Evolutionary conservation across 345 rosid genomes (phyloP), one percentile per base, ranked within the genome.

Genomic region (Populus euphratica): DNA sequence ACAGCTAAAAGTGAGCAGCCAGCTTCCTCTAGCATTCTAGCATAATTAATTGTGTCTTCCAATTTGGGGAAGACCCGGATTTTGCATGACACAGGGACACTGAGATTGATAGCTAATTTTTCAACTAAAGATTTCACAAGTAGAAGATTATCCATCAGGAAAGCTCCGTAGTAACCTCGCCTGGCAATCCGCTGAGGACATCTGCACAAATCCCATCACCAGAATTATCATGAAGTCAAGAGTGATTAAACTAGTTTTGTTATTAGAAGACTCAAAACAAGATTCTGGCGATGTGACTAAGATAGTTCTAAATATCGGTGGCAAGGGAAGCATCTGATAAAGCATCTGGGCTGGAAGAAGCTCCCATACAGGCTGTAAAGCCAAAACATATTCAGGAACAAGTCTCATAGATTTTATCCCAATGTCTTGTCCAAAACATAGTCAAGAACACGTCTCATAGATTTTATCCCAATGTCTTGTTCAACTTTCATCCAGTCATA

Each of bases 141-240:
- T 41, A 95, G 97, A 78, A 96, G 96, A 72, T 96, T 89, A 84
- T 96, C 98, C 99, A 96, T 96, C 75, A 96, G 59, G 81, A 96
- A 96, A 23, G 98, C 99, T 74, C 99, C 99, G 49, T 96, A 96
- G 69, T 93, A 72, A 27, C 99, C 98, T 62, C 97, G 85, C 82
- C 81, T 86, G 3, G 99, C 99, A 70, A 96, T 90, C 49, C 97
- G 98, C 79, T 94, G 98, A 68, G 98, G 98, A 82, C 99, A 96
- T 69, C 98, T 96, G 82, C 62, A 85, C 13, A 18, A 27, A 74
- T 59, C 54, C 27, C 73, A 54, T 43, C 62, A 66, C 21, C 17
- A 44, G 50, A 47, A 47, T 31, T 16, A 14, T 38, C 7, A 67
- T 29, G 5, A 35, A 67, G 8, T 38, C 36, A 27, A 9, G 31